These are phyloP conservation scores for Gymnopilus junonius DNA, from an alignment of 768 basidiomycete genomes.

Conservation along the genomic window DNA sequence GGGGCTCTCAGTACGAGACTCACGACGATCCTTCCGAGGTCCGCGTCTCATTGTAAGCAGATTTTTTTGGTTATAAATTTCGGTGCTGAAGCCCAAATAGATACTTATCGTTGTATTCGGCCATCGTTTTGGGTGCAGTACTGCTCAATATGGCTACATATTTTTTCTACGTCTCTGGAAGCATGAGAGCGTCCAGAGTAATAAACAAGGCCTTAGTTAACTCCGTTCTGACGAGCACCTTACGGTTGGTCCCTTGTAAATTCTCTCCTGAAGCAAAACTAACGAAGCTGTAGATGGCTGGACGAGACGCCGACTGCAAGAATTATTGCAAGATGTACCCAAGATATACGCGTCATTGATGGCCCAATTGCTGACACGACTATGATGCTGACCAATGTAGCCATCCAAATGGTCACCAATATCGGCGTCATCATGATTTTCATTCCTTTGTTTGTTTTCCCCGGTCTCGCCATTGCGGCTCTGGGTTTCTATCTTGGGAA, in stretches of 20 bases:
- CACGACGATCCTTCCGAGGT: conserved; percentile 34
- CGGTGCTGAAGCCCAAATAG: background rate
- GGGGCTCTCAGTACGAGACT: conserved; percentile 46
- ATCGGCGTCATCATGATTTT: conserved; percentile 46
- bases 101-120: conserved; percentile 41
- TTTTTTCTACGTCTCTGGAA: conserved; percentile 7
- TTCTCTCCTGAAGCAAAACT: conserved; percentile 16
- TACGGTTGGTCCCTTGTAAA: conserved; percentile 5
- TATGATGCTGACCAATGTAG: conserved; percentile 37
- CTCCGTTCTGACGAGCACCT: conserved; percentile 20
- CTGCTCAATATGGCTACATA: background rate
- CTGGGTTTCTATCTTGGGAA: conserved; percentile 47
- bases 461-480: conserved; percentile 42
- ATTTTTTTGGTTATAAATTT: background rate
- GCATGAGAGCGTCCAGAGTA: conserved; percentile 14
- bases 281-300: conserved; percentile 32
- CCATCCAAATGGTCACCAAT: conserved; percentile 41
- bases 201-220: conserved; percentile 14
- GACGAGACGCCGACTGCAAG: conserved; percentile 22
- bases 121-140: conserved; percentile 2
- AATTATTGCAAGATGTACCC: conserved; percentile 22
- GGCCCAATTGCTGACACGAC: conserved; percentile 36
- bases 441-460: conserved; percentile 46
- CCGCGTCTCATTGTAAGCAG: conserved; percentile 36
- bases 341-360: conserved; percentile 50